Conservation (phyloP, 1,284 basidiomycete genomes). For the Tilletia setariae region DNA sequence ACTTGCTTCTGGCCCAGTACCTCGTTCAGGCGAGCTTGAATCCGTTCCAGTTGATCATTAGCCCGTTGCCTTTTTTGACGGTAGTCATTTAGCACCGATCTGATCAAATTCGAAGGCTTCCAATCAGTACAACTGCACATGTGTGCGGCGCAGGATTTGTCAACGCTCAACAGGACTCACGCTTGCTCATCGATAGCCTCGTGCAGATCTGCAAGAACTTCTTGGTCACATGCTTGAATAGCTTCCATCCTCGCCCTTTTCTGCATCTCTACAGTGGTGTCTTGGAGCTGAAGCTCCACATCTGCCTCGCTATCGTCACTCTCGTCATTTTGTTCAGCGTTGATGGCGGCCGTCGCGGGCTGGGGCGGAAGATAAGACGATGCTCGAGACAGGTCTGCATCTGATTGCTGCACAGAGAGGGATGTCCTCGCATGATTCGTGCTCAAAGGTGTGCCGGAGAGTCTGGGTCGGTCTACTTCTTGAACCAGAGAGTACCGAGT, state of each 20-base stretch:
- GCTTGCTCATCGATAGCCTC: conserved; percentile 5
- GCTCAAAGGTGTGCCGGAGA: too few species aligned
- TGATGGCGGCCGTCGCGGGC: not conserved
- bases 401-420: too few species aligned
- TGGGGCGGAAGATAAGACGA: too few species aligned
- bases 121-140: not conserved
- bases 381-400: too few species aligned
- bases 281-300: not conserved
- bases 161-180: not conserved
- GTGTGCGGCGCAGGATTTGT: too few species aligned
- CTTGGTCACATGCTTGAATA: conserved; percentile 3
- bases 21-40: conserved; percentile 38
- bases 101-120: not conserved
- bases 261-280: not conserved
- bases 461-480: too few species aligned
- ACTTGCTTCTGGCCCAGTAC: conserved; percentile 35
- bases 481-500: too few species aligned
- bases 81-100: not conserved
- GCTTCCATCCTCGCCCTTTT: conserved; percentile 4
- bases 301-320: not conserved
- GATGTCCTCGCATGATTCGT: too few species aligned
- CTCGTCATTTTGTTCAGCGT: not conserved
- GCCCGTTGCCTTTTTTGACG: conserved; percentile 1
- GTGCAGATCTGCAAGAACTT: not conserved
- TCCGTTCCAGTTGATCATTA: conserved; percentile 35